Evolutionary conservation across 768 basidiomycete genomes (phyloP).

Genomic region (Leccinum fibrillosum): DNA sequence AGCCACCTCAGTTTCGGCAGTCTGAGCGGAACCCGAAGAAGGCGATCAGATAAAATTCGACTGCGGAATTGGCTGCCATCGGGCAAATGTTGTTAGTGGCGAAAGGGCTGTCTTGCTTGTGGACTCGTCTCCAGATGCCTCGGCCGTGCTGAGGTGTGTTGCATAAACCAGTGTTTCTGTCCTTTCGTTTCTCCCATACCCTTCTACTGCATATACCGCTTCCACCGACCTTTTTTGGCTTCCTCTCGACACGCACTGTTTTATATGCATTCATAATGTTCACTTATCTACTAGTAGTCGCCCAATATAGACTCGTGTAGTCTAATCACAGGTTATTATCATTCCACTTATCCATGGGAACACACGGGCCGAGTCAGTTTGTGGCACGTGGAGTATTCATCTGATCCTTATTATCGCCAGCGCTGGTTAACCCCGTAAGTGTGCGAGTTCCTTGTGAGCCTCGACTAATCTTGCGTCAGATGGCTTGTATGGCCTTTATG

Average conservation of each 20-base stretch:
- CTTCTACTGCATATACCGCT: constrained; percentile 16
- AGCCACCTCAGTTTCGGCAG: constrained; percentile 86
- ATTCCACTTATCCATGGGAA: background rate
- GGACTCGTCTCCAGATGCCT: background rate
- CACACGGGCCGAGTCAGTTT: background rate
- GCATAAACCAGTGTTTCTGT: background rate
- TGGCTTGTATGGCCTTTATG: background rate
- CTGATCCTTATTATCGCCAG: background rate
- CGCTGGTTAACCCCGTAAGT: background rate
- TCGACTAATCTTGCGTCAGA: background rate
- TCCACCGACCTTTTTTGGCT: constrained; percentile 6
- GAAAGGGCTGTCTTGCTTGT: background rate
- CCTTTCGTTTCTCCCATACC: constrained; percentile 25
- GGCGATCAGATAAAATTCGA: constrained; percentile 55
- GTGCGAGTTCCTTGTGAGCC: background rate
- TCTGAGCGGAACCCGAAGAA: constrained; percentile 63
- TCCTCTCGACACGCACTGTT: constrained; percentile 8
- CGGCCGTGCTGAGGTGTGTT: constrained; percentile 17
- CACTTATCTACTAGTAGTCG: constrained; percentile 19
- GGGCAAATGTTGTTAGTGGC: constrained; percentile 62
- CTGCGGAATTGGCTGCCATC: constrained; percentile 58
- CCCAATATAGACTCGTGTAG: constrained; percentile 20
- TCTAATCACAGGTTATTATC: constrained; percentile 3
- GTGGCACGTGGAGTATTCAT: background rate
- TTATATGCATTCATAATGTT: constrained; percentile 15